Conservation (phyloP, 176 grass and related monocot species). For the Oryza longistaminata region DNA sequence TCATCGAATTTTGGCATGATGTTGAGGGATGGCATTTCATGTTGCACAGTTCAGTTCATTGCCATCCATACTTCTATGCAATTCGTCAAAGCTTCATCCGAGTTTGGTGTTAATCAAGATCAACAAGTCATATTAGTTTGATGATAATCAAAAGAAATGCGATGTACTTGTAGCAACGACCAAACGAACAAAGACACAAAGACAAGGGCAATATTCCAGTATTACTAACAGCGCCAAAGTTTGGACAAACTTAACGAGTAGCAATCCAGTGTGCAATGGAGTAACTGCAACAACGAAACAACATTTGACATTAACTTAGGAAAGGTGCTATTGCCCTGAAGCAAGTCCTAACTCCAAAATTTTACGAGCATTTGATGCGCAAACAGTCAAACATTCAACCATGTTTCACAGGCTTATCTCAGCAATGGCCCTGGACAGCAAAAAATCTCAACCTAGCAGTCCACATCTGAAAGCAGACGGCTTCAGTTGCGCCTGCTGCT, state of each 20-base stretch:
- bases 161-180: no score
- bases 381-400: conserved; percentile 35
- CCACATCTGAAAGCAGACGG: not conserved
- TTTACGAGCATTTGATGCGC: conserved; percentile 6
- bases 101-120: no score
- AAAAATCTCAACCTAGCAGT: not conserved
- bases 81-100: no score
- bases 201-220: not conserved
- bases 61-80: no score
- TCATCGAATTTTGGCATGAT: no score
- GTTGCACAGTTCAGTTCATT: no score
- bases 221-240: not conserved
- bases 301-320: not conserved
- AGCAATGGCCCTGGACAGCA: not conserved
- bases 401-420: conserved; percentile 3
- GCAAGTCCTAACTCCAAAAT: conserved; percentile 43
- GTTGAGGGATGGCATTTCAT: no score
- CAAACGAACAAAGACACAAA: not conserved
- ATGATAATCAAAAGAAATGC: no score
- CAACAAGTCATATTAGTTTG: no score
- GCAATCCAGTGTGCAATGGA: not conserved
- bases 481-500: conserved; percentile 46
- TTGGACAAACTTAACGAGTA: not conserved
- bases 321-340: not conserved
- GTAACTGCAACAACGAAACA: not conserved